Evolutionary conservation across 2,329 filamentous ascomycete species (phyloP).

Genomic region (Penicillium sp.): DNA sequence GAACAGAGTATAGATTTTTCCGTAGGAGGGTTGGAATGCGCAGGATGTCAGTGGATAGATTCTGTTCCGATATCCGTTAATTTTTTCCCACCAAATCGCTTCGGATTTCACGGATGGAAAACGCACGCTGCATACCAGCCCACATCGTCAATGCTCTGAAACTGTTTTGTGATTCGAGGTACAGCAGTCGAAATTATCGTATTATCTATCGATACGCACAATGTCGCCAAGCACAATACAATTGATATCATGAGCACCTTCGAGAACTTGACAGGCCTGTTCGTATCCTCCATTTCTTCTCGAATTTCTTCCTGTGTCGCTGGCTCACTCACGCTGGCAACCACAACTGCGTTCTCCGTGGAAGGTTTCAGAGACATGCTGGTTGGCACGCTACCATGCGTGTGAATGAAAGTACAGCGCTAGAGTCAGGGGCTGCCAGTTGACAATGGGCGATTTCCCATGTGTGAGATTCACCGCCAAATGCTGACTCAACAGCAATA

Average conservation of each 20-base stretch:
- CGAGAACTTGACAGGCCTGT: neutral
- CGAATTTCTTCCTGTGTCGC: neutral
- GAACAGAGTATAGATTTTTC: slow-evolving; percentile 2
- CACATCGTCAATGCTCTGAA: slow-evolving; percentile 3
- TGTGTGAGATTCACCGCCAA: too few species aligned
- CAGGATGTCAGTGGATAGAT: slow-evolving; percentile 2
- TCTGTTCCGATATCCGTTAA: neutral
- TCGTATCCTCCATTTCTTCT: neutral
- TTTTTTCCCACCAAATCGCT: neutral
- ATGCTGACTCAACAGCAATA: too few species aligned
- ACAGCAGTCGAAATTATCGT: slow-evolving; percentile 5
- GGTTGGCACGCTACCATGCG: neutral
- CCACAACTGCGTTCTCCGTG: neutral
- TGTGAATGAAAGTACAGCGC: too few species aligned
- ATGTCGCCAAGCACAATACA: slow-evolving; percentile 3
- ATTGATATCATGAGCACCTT: slow-evolving; percentile 1
- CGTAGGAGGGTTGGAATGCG: slow-evolving; percentile 4
- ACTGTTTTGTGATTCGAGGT: neutral
- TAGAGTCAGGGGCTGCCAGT: too few species aligned
- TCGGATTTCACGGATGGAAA: neutral
- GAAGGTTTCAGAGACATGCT: neutral
- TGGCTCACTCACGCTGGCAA: neutral
- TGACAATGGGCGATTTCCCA: too few species aligned
- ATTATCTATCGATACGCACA: slow-evolving; percentile 4
- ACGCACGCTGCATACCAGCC: slow-evolving; percentile 5